phyloP scores from a whole-genome alignment of 176 grass and related monocot genomes.

The Otatea glauca region DNA sequence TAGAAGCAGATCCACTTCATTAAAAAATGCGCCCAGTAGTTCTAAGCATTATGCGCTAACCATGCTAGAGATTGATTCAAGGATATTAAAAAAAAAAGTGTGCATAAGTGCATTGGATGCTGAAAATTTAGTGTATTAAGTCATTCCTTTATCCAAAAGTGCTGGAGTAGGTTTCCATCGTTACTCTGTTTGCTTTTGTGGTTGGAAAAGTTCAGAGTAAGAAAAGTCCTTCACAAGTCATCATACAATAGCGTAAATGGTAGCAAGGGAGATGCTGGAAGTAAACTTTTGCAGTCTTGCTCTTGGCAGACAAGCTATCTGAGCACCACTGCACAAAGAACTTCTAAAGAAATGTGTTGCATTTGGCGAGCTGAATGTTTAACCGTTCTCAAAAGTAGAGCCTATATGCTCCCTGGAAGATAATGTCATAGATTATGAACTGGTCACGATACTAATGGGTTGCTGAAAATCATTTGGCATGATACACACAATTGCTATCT shows the following conservation, averaged over 20 bases:
- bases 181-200: not conserved
- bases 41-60: conserved; percentile 19
- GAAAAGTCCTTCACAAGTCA: not conserved
- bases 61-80: conserved; percentile 3
- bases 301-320: conserved; percentile 2
- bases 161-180: conserved; percentile 7
- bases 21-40: not conserved
- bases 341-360: not conserved
- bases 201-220: not conserved
- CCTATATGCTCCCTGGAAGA: not conserved
- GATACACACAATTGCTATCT: not conserved
- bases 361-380: conserved; percentile 5
- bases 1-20: not conserved
- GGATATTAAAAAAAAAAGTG: not conserved
- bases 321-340: not conserved
- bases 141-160: conserved; percentile 31
- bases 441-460: not conserved
- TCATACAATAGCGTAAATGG: not conserved
- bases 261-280: conserved; percentile 19
- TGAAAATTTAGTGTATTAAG: conserved; percentile 15
- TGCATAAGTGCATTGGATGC: conserved; percentile 1
- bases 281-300: not conserved
- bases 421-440: not conserved
- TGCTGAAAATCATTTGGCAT: not conserved
- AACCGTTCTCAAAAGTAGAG: conserved; percentile 14